These are phyloP conservation scores for Zychaea mexicana DNA, from an alignment of 371 early-diverging fungal species.

Conservation along the genomic window DNA sequence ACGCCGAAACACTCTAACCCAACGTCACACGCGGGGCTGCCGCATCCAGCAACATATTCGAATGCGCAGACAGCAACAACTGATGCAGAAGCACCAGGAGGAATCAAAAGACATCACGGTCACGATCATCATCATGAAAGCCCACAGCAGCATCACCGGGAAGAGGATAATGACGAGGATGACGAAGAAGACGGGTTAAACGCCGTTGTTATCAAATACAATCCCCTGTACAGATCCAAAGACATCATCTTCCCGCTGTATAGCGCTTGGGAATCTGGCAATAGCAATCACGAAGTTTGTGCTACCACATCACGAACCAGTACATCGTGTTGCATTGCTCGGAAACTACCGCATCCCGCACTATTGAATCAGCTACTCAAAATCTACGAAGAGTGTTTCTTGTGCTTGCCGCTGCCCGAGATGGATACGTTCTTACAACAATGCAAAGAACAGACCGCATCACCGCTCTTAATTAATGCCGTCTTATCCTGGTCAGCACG, in stretches of 20 bases:
- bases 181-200: constrained; percentile 4
- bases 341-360: constrained; percentile 1
- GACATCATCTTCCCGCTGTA: constrained; percentile 46
- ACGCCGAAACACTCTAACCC: too few species aligned
- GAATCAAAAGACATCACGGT: too few species aligned
- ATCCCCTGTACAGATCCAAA: constrained; percentile 40
- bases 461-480: constrained; percentile 38
- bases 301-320: background rate
- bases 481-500: constrained; percentile 51
- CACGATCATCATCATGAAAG: background rate
- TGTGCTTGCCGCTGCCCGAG: constrained; percentile 30
- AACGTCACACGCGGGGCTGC: too few species aligned
- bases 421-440: constrained; percentile 17
- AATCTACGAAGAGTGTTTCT: constrained; percentile 29
- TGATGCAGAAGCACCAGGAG: background rate
- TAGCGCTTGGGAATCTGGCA: constrained; percentile 43
- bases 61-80: background rate
- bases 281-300: background rate
- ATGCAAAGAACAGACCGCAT: constrained; percentile 9
- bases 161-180: background rate
- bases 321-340: background rate
- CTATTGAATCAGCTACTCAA: constrained; percentile 20
- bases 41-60: background rate
- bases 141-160: background rate
- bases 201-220: constrained; percentile 32